Base-by-base conservation (phyloP, 306 rosid species). In the Arachis stenosperma region DNA sequence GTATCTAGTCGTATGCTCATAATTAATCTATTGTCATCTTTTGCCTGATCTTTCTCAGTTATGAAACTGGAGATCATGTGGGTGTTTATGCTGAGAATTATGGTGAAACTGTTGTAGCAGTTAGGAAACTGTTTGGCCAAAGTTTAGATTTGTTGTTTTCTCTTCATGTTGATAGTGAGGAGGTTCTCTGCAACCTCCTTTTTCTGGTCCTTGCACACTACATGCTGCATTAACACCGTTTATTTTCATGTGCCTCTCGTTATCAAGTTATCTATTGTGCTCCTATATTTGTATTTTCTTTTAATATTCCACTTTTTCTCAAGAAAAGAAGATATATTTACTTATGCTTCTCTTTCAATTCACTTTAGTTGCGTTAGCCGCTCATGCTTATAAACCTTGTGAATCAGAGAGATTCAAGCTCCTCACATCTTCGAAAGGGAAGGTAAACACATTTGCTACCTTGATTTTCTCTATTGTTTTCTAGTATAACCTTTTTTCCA, bases 51-150 rank as follows among this genome's bases (percentile, higher is more conserved):
- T 77, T 79, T 71, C 66, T 69, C 88, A 95, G 98, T 64, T 95
- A 95, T 44, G 99, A 95, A 81, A 95, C 97, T 62, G 99, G 99
- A 77, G 99, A 95, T 78, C 99, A 95, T 47, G 96, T 87, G 73
- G 99, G 99, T 74, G 98, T 95, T 62, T 91, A 87, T 83, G 89
- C 85, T 63, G 97, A 91, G 58, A 95, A 95, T 73, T 82, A 80
- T 70, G 82, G 73, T 75, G 98, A 91, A 85, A 87, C 85, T 51
- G 89, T 91, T 70, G 93, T 88, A 83, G 98, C 90, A 76, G 97
- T 93, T 74, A 87, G 90, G 50, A 81, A 75, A 78, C 78, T 82
- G 75, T 81, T 95, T 88, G 96, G 87, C 78, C 87, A 88, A 78
- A 79, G 86, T 80, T 77, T 90, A 70, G 89, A 88, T 79, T 74